Base-by-base conservation (phyloP, 1,284 basidiomycete species). In the Rhodotorula sp. region DNA sequence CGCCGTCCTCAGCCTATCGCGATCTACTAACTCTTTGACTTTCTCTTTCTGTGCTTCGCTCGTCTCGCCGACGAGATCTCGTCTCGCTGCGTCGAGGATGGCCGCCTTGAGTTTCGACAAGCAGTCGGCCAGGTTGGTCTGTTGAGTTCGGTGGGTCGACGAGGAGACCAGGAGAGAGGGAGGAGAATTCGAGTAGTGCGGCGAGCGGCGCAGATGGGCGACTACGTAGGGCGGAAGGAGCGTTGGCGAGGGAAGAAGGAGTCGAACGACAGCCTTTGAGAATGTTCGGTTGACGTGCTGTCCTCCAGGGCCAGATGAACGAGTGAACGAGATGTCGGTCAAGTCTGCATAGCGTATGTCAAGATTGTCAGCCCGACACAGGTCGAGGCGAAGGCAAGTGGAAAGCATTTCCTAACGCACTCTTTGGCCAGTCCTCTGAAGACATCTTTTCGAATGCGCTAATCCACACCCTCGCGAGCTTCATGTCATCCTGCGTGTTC, bases 251-350 rank as follows among this genome's bases (percentile, higher is more conserved):
- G 62, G 62, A 8, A 76, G 67, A 18, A 64, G 66, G 9, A 77
- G 65, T 20, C 75, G 67, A 53, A 76, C 52, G 24, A 65, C 70
- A 4, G 76, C 75, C 65, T 77, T 77, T 9, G 75, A 75, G n/a
- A 70, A 64, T 48, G 76, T 68, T 18, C 76, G 76, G 72, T 77
- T 77, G 50, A 77, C 76, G 62, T 77, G 75, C 40, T 77, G 76
- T 0, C 76, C 76, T 2, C 76, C 76, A 44, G 76, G 75, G 16
- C 76, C 76, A 4, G 74, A 75, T 0, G 75, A 76, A 11, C 75
- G 70, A 0, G 72, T 62, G 64, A 70, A 77, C 22, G 72, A 65
- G 6, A 75, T 64, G 31, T 69, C 67, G 54, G 65, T 48, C 20
- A 68, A 57, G 30, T 71, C 73, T 72, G 66, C 20, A 6, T 5